A percentile compares a stretch with the other conserved stretches of the same genome.
These are phyloP conservation scores for Fraxinus xanthoxyloides DNA, from an alignment of 305 asterid species.

Conservation along the genomic window DNA sequence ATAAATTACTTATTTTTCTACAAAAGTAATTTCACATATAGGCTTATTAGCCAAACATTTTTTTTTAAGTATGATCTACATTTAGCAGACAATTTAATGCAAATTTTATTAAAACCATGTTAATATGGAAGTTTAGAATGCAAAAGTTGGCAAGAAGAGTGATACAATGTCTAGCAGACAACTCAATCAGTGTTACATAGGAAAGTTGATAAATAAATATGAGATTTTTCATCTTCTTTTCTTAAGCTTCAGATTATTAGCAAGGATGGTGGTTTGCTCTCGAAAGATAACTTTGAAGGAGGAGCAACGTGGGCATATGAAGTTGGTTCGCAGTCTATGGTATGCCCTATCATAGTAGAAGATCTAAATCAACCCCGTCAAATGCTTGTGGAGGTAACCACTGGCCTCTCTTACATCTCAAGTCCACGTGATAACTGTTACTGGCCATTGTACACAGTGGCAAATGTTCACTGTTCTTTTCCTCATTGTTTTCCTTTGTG, in stretches of 20 bases:
- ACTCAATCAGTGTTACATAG: neutral
- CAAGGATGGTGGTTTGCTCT: slow-evolving; percentile 50
- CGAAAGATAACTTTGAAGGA: slow-evolving; percentile 54
- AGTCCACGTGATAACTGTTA: neutral
- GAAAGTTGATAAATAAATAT: neutral
- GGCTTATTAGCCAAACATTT: neutral
- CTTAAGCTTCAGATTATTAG: slow-evolving; percentile 40
- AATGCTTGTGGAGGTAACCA: slow-evolving; percentile 72
- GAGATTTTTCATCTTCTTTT: neutral
- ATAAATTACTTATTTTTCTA: neutral
- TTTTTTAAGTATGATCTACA: neutral
- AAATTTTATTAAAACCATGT: neutral
- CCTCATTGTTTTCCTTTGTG: slow-evolving; percentile 4
- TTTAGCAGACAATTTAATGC: neutral
- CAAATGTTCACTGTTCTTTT: neutral
- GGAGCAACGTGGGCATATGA: slow-evolving; percentile 91
- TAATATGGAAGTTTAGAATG: neutral
- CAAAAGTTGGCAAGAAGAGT: neutral
- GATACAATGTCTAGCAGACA: neutral
- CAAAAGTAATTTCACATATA: neutral
- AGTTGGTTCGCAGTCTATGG: slow-evolving; percentile 66
- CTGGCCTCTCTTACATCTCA: neutral
- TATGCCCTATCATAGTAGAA: slow-evolving; percentile 76
- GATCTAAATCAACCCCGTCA: slow-evolving; percentile 70
- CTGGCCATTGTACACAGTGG: neutral